Base-by-base conservation (phyloP, 2,329 filamentous ascomycete species). In the Sclerotinia minor region DNA sequence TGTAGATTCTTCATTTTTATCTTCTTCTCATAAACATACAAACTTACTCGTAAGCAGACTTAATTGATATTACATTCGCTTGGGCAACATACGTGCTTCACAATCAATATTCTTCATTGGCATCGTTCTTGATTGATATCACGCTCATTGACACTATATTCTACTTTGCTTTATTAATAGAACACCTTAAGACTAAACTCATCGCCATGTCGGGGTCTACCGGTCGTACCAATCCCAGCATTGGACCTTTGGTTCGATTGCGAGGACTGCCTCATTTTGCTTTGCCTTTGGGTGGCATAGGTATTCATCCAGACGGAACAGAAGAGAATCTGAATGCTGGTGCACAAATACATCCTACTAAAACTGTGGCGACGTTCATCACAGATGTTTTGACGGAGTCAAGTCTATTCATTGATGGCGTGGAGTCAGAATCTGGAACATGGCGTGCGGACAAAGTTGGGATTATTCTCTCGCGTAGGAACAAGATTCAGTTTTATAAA, bases 361-460 rank as follows among this genome's bases (percentile, higher is more conserved):
- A 68, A 21, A 64, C 63, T 47, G 78, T 89, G 21, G 75, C 78
- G 29, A 78, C 81, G 7, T 84, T 91, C 70, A 76, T 89, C 68
- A 76, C 78, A 13, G 76, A 81, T 7, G 79, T 88, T 32, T 79
- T 91, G 44, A 75, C 78, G n/a, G 88, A 91, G 75, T 84, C 85
- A 29, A 76, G 86, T 38, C 80, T 82, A 1, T 89, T 91, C 75
- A 81, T 89, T 75, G 82, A 83, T 73, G 79, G 80, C 13, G 81
- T 85, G 45, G 81, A 86, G 9, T 81, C 84, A 45, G 29, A 19
- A 2, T 32, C 15, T 19, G 11, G 13, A 21, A 79, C 74, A n/a
- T 89, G 87, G 84, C 83, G 83, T 69, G 73, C 77, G 49, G 85
- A 84, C 73, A 80, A 80, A 19, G 75, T 75, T 67, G 87, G 85